Conservation (phyloP, 1,284 basidiomycete species). For the Ceratobasidium sp. region DNA sequence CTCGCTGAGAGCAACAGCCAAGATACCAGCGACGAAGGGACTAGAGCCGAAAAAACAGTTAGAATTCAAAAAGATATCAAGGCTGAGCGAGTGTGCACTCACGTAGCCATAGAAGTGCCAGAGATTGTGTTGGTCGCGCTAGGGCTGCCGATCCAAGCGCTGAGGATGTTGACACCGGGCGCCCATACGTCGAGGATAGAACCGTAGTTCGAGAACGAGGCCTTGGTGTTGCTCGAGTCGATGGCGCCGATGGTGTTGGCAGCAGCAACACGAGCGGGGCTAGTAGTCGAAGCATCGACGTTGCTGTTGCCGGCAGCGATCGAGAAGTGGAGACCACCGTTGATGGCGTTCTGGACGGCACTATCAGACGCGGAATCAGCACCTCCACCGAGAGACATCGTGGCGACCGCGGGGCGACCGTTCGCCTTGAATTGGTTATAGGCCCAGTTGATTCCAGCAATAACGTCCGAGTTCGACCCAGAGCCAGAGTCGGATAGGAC, state of each 20-base stretch:
- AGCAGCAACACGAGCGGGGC: constrained; percentile 71
- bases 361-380: constrained; percentile 47
- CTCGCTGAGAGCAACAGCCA: constrained; percentile 40
- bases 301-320: constrained; percentile 89
- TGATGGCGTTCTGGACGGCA: constrained; percentile 66
- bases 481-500: constrained; percentile 94
- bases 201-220: constrained; percentile 89
- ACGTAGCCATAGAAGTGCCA: constrained; percentile 75
- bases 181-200: constrained; percentile 52
- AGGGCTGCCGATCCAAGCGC: constrained; percentile 76
- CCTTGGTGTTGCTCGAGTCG: constrained; percentile 82
- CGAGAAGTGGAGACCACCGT: constrained; percentile 90
- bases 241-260: constrained; percentile 91
- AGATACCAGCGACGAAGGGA: constrained; percentile 48
- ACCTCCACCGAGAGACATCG: constrained; percentile 47
- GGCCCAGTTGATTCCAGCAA: constrained; percentile 84
- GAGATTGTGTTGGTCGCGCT: constrained; percentile 78
- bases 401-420: constrained; percentile 46
- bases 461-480: constrained; percentile 94
- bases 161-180: constrained; percentile 80
- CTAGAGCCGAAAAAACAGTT: background rate
- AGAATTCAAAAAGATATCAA: no score
- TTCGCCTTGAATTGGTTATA: constrained; percentile 64
- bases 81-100: background rate
- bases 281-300: constrained; percentile 60